phyloP scores from a whole-genome alignment of 176 grass and related monocot species.

The Phragmites australis region DNA sequence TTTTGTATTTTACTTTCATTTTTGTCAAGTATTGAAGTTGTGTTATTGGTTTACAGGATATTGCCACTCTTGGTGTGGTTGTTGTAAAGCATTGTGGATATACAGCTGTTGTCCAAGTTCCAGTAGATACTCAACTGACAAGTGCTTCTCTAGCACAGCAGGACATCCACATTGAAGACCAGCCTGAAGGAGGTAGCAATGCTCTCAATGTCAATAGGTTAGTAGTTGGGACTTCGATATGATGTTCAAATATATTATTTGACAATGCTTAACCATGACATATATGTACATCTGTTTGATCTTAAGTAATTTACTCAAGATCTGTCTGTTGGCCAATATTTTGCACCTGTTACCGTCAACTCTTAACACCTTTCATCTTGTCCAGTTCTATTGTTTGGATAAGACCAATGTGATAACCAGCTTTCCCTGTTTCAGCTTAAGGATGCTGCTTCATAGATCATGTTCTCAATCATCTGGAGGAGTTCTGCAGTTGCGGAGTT shows the following conservation, averaged over 20 bases:
- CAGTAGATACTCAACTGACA: slow-evolving; percentile 53
- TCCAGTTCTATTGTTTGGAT: slow-evolving; percentile 20
- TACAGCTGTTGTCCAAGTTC: slow-evolving; percentile 92
- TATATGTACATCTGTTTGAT: neutral
- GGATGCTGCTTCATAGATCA: slow-evolving; percentile 83
- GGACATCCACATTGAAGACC: slow-evolving; percentile 87
- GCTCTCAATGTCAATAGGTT: slow-evolving; percentile 96
- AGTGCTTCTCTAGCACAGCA: slow-evolving; percentile 41
- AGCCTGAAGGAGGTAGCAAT: slow-evolving; percentile 84
- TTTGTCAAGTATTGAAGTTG: slow-evolving; percentile 35
- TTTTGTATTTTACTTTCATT: slow-evolving; percentile 21
- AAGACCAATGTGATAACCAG: slow-evolving; percentile 24
- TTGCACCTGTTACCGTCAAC: neutral
- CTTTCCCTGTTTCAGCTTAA: slow-evolving; percentile 69
- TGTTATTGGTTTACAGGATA: slow-evolving; percentile 64
- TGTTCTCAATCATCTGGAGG: slow-evolving; percentile 47
- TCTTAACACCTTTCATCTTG: neutral
- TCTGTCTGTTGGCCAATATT: slow-evolving; percentile 5
- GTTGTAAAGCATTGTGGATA: slow-evolving; percentile 92
- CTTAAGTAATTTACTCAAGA: slow-evolving; percentile 23
- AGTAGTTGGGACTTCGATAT: slow-evolving; percentile 25
- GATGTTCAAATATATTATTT: slow-evolving; percentile 2
- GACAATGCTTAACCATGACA: neutral
- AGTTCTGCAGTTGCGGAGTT: slow-evolving; percentile 48
- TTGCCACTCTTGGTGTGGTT: slow-evolving; percentile 85